Evolutionary conservation across 129 eudicot genomes (phyloP), one percentile per base, ranked within the genome.

Genomic region (Scalesia atractyloides): DNA sequence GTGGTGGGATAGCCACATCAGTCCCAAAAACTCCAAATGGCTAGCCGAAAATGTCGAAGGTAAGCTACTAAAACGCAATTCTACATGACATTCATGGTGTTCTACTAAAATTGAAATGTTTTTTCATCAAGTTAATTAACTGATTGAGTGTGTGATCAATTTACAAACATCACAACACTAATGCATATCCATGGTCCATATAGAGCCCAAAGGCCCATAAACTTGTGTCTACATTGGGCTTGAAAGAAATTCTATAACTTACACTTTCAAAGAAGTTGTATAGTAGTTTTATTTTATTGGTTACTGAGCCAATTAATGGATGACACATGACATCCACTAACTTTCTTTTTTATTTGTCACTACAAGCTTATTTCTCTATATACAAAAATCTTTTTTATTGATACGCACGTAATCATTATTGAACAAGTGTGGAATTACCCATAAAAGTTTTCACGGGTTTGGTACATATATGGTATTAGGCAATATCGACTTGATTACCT

Each of bases 1-100:
- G 98, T 89, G 95, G 97, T 93, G 97, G 97, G 98, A 93, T 83
- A 93, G 98, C 73, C 97, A 89, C 77, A 75, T 93, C 74, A 87
- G 88, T 51, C 84, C 95, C 26, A 93, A 90, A 75, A 93, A 87
- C 84, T 79, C 90, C 24, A 93, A 81, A 83, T 93, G 98, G 98
- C 97, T 93, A 63, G 90, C 92, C 20, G 98, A 93, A 74, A 93
- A 89, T 83, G 82, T 93, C 3, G 95, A 89, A 73, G 95, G 98
- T 93, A 81, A 58, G 82, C 69, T 58, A 53, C 68, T 75, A 58
- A 71, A 11, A 17, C 74, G 20, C 51, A 36, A 12, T 44, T 60
- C 49, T 22, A 36, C 43, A 73, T 51, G 7, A 24, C 59, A 43
- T 37, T 53, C 22, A 52, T 15, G 59, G 19, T 19, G 4, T 52